A percentile compares a stretch with the other conserved stretches of the same genome.
Conservation (phyloP, 257 asterid species). For the Penstemon barbatus region DNA sequence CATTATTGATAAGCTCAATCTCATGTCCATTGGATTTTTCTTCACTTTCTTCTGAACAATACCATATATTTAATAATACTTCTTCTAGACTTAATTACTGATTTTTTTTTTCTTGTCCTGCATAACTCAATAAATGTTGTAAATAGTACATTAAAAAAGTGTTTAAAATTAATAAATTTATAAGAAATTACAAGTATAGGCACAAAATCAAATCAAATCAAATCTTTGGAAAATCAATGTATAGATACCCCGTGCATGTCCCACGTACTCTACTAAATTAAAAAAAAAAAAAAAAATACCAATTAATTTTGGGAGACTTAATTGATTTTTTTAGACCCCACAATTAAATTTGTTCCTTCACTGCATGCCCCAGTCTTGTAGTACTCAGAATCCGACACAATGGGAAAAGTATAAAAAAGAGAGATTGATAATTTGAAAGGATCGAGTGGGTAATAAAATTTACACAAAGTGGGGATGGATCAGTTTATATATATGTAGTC, state of each 20-base stretch:
- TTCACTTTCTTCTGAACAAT: too few species aligned
- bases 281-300: neutral
- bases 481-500: slow-evolving; percentile 12
- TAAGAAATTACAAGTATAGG: neutral
- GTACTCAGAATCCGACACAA: neutral
- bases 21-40: too few species aligned
- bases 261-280: neutral
- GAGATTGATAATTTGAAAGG: neutral
- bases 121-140: neutral
- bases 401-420: neutral
- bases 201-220: slow-evolving; percentile 29
- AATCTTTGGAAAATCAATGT: slow-evolving; percentile 20
- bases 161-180: neutral
- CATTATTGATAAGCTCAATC: too few species aligned
- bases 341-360: slow-evolving; percentile 10
- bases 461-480: slow-evolving; percentile 15
- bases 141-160: neutral
- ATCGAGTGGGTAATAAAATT: neutral
- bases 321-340: slow-evolving; percentile 29
- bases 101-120: too few species aligned
- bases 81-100: too few species aligned
- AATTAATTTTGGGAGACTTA: slow-evolving; percentile 1
- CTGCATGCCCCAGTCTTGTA: neutral
- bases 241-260: slow-evolving; percentile 22
- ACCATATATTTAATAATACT: too few species aligned